phyloP scores from a whole-genome alignment of 257 asterid genomes.

The Ligustrum vulgare region DNA sequence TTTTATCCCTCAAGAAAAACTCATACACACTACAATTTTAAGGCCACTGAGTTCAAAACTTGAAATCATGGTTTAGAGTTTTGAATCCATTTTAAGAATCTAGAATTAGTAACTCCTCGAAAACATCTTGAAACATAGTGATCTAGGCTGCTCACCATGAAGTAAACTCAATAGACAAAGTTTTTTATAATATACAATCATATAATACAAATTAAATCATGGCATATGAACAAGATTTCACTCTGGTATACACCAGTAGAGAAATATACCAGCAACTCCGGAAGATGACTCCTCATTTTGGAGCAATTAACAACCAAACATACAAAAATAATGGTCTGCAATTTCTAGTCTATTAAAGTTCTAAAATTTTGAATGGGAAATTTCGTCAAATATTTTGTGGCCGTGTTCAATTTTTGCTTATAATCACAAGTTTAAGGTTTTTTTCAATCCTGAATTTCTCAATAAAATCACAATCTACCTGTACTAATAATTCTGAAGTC shows the following conservation, averaged over 20 bases:
- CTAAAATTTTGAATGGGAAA: too few relatives aligned
- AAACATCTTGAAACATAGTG: background rate
- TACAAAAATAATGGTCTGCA: too few relatives aligned
- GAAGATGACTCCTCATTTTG: slow-evolving; percentile 47
- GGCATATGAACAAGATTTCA: too few relatives aligned
- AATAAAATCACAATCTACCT: too few relatives aligned
- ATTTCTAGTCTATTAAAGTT: too few relatives aligned
- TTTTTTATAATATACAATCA: too few relatives aligned
- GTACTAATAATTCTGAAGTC: too few relatives aligned
- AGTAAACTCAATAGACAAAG: background rate
- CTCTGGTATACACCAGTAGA: background rate
- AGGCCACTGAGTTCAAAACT: background rate
- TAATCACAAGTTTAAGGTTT: too few relatives aligned
- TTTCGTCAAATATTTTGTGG: too few relatives aligned
- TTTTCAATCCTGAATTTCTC: too few relatives aligned
- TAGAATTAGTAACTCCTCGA: background rate
- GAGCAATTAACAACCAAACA: background rate
- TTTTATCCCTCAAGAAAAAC: background rate
- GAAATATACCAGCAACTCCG: slow-evolving; percentile 42
- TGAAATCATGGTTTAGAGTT: background rate
- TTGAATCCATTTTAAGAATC: background rate
- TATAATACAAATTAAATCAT: too few relatives aligned
- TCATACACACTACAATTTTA: background rate
- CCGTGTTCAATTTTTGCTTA: too few relatives aligned
- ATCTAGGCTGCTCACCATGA: background rate